Evolutionary conservation across 2,329 filamentous ascomycete species (phyloP), one percentile per base, ranked within the genome.

Genomic region (Cucurbitaria berberidis): DNA sequence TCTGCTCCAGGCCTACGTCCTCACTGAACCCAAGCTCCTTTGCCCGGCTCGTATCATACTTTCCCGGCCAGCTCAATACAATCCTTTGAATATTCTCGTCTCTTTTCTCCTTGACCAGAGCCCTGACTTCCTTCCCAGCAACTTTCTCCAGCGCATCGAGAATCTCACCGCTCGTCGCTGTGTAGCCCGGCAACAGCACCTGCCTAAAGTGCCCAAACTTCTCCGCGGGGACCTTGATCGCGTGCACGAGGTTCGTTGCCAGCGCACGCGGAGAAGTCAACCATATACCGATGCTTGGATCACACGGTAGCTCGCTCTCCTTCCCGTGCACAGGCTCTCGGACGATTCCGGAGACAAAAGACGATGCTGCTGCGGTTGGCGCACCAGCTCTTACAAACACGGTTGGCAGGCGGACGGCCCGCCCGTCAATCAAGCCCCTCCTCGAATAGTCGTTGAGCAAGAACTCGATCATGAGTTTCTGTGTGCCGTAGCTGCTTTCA

Each of bases 401-500:
- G 0, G 84, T 87, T 0, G 86, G 85, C 44, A 88, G 83, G 0
- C 86, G 82, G 43, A 85, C 78, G 2, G 78, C 77, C 44, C 85
- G 82, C 7, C 81, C 85, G 51, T 84, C 82, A 51, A 88, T 80
- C 49, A 82, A 81, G 0, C 83, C 82, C 45, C 82, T 78, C 21
- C 86, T 78, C 48, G 84, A 84, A 70, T 86, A 83, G 57, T 88
- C 85, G 71, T 87, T 88, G 65, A 88, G 68, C 8, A 87, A 76
- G 1, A 81, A 78, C 73, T 88, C 86, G 51, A 81, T 83, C 69
- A 86, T 81, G 55, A 87, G 76, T 70, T 88, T 88, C 70, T 86
- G 83, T 5, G 83, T 80, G 29, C 86, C 86, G 66, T 88, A 88
- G 13, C 83, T 86, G 34, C 81, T 82, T 66, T 86, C 81, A 0